Evolutionary conservation across 108 stramenopile genomes (phyloP), one percentile per base, ranked within the genome.

Genomic region (Poteriospumella lacustris): DNA sequence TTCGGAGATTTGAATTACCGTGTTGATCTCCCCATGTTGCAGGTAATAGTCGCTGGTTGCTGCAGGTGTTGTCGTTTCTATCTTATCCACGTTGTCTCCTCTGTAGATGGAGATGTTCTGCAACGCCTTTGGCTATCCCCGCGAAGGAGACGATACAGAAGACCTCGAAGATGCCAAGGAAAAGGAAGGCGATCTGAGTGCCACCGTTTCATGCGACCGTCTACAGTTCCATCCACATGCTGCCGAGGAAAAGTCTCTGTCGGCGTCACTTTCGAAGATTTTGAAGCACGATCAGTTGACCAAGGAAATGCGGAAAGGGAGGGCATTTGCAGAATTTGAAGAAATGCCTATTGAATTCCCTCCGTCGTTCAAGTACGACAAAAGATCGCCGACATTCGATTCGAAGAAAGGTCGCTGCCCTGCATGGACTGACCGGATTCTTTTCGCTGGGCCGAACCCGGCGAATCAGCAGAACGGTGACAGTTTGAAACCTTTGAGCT

Each of bases 1-100:
- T 40, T 79, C 29, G 84, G 84, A 29, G 84, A 84, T 72, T 44
- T 84, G 29, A 84, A 84, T 31, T 84, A 81, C 41, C 68, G 84
- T 42, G 69, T 82, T 12, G 79, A 81, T 0, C 42, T 84, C 15
- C 70, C 81, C 24, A 41, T 67, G n/a, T 59, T 64, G 31, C 33
- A 64, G 60, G 60, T 64, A 64, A 31, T 64, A n/a, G 47, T 52
- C 9, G 15, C 19, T 52, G 47, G 47, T 52, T 52, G 9, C 19
- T 52, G 47, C 9, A 9, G 47, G 19, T 19, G 19, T 52, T 52
- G 47, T 52, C 47, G 9, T 19, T 15, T 52, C 19, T 9, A 9
- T 52, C 19, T 52, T 52, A 15, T 19, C 19, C 19, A 52, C 19
- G 19, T 9, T 52, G 19, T 19, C 47, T 15, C 47, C 19, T 52